These are phyloP conservation scores for Sporothrix dimorphospora DNA, from an alignment of 2,329 filamentous ascomycete genomes.

Conservation along the genomic window DNA sequence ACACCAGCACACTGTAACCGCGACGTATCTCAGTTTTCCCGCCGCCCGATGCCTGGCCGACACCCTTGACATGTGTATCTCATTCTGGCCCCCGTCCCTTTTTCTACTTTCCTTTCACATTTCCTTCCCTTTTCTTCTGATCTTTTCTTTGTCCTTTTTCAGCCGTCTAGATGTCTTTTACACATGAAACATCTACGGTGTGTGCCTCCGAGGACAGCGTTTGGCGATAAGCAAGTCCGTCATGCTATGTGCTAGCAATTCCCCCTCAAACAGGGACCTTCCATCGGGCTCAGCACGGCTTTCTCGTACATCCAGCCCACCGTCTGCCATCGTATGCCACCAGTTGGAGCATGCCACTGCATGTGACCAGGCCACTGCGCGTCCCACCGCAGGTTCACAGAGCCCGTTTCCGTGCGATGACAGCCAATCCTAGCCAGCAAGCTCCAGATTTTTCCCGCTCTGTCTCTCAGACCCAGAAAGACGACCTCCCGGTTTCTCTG, in stretches of 20 bases:
- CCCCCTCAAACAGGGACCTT: constrained; percentile 11
- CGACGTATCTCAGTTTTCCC: neutral
- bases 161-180: neutral
- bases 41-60: neutral
- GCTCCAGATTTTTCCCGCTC: neutral
- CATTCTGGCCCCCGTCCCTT: neutral
- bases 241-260: constrained; percentile 18
- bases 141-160: neutral
- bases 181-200: neutral
- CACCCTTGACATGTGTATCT: constrained; percentile 7
- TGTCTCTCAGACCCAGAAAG: neutral
- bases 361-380: constrained; percentile 10
- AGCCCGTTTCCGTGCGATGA: constrained; percentile 5
- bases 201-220: constrained; percentile 3
- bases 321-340: neutral
- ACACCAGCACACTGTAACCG: neutral
- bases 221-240: constrained; percentile 22
- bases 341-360: neutral
- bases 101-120: constrained; percentile 1
- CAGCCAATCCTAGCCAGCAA: constrained; percentile 19
- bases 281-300: constrained; percentile 21
- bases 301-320: neutral
- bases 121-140: too few species aligned
- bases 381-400: constrained; percentile 11
- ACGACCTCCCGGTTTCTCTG: neutral